Percentiles rank a stretch among this genome's conserved stretches.
These are phyloP conservation scores for Fraxinus americana DNA, from an alignment of 257 asterid species.

Conservation along the genomic window DNA sequence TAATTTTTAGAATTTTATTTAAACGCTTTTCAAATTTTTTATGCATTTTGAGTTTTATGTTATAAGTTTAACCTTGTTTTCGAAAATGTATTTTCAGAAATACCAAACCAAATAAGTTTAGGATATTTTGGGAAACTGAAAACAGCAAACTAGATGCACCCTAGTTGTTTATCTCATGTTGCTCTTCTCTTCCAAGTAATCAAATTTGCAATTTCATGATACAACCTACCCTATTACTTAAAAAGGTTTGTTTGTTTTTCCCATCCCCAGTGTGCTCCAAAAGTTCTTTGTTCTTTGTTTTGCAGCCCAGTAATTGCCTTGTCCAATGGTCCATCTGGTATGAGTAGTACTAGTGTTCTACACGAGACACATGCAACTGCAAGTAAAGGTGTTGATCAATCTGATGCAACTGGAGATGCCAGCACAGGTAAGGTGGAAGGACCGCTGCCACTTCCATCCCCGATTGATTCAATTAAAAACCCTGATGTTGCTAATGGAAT, in stretches of 20 bases:
- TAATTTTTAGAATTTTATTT: too few species aligned
- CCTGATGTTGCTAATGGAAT: constrained; percentile 25
- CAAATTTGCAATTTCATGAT: constrained; percentile 9
- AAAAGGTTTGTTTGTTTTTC: neutral
- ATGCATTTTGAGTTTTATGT: too few species aligned
- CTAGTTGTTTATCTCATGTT: constrained; percentile 13
- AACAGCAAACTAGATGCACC: too few species aligned
- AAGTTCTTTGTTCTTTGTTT: constrained; percentile 30
- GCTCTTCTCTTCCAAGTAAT: constrained; percentile 8
- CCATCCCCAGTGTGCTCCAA: constrained; percentile 7
- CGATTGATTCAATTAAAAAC: constrained; percentile 36
- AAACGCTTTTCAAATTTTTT: too few species aligned
- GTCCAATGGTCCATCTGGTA: constrained; percentile 52
- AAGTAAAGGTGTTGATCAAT: constrained; percentile 27
- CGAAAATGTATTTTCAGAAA: too few species aligned
- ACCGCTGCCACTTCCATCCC: constrained; percentile 32
- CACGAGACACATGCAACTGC: constrained; percentile 36
- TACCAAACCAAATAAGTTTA: too few species aligned
- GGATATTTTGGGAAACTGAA: too few species aligned
- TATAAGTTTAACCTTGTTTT: too few species aligned
- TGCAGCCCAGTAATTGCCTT: constrained; percentile 54
- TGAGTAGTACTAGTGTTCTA: constrained; percentile 34
- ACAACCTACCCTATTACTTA: constrained; percentile 5
- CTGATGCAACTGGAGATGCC: constrained; percentile 28
- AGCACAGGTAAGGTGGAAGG: constrained; percentile 39